phyloP scores from a whole-genome alignment of 371 early-diverging fungal species.

The Mortierella sp. region DNA sequence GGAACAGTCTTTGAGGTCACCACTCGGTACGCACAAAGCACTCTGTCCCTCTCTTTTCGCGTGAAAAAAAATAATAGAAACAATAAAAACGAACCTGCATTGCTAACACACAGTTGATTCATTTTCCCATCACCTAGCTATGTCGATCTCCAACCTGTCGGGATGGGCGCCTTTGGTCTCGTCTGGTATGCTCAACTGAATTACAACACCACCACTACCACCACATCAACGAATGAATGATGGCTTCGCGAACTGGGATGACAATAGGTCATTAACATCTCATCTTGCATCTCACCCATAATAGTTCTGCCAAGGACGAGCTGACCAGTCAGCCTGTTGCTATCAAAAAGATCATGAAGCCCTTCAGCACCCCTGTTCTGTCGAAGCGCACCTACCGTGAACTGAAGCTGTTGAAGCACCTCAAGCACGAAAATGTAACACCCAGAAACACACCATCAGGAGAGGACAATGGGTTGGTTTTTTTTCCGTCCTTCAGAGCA shows the following conservation, averaged over 20 bases:
- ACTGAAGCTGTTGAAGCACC: constrained; percentile 89
- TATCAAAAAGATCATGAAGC: constrained; percentile 96
- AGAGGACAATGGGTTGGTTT: no score
- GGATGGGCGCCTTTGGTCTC: constrained; percentile 97
- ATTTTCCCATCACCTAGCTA: constrained; percentile 67
- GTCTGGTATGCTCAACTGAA: no score
- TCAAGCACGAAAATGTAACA: constrained; percentile 93
- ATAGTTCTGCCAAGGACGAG: constrained; percentile 90
- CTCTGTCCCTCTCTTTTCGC: no score
- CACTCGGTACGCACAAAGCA: constrained; percentile 76
- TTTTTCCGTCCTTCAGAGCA: no score
- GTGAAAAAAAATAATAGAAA: no score
- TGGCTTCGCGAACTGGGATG: no score
- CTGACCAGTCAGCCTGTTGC: constrained; percentile 88
- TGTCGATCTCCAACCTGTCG: constrained; percentile 93
- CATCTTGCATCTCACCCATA: no score
- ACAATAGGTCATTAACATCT: no score
- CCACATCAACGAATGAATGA: no score
- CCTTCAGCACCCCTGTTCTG: constrained; percentile 91
- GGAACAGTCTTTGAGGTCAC: constrained; percentile 96
- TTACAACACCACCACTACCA: no score
- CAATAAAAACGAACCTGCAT: not conserved
- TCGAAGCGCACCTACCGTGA: constrained; percentile 96
- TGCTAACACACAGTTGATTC: not conserved
- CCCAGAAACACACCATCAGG: no score